Evolutionary conservation across 2,329 filamentous ascomycete genomes (phyloP).

Genomic region (Fusarium sp.): DNA sequence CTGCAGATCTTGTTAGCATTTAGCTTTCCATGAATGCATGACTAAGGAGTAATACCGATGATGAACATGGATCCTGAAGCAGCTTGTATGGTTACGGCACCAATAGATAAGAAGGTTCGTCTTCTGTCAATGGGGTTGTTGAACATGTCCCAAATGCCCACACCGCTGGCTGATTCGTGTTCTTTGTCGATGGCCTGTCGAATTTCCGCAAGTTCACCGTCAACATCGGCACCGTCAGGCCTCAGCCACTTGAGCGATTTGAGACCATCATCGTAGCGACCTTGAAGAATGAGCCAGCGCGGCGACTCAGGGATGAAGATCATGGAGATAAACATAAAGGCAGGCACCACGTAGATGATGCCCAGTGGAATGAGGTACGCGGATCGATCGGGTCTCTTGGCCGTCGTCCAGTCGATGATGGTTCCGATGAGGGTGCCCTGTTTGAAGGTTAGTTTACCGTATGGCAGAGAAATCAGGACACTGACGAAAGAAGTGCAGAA

Average conservation of each 20-base stretch:
- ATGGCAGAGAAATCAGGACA: neutral
- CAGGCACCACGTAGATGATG: conserved; percentile 40
- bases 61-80: conserved; percentile 46
- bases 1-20: conserved; percentile 3
- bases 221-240: conserved; percentile 22
- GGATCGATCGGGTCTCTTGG: conserved; percentile 37
- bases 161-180: conserved; percentile 16
- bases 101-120: conserved; percentile 36
- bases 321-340: conserved; percentile 22
- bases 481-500: conserved; percentile 43
- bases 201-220: conserved; percentile 35
- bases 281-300: conserved; percentile 42
- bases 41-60: conserved; percentile 29
- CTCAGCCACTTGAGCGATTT: conserved; percentile 38
- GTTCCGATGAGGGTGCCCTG: conserved; percentile 43
- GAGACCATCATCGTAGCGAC: conserved; percentile 36
- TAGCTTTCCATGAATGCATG: rapidly evolving
- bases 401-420: conserved; percentile 44
- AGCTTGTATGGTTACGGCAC: conserved; percentile 37
- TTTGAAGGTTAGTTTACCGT: neutral
- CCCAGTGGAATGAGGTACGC: conserved; percentile 42
- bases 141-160: conserved; percentile 42
- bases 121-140: conserved; percentile 36
- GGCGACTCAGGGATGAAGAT: conserved; percentile 44
- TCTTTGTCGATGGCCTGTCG: conserved; percentile 36